Percentiles rank a stretch among this genome's conserved stretches.
These are phyloP conservation scores for Entomortierella beljakovae DNA, from an alignment of 192 early-diverging fungal species.

Conservation along the genomic window DNA sequence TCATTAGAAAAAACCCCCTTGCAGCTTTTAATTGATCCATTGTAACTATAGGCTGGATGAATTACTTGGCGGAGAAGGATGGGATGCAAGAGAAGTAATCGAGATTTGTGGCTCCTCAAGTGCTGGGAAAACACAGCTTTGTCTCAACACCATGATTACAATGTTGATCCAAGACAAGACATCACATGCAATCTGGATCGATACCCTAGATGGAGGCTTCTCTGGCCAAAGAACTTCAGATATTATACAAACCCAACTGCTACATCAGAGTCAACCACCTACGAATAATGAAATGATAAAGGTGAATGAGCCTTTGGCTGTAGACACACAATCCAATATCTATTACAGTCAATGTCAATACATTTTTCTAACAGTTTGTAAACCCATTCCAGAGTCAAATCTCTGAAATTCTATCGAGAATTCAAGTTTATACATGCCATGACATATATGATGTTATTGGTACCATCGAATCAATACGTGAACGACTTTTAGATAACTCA, in stretches of 20 bases:
- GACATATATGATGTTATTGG: conserved; percentile 29
- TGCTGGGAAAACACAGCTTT: conserved; percentile 31
- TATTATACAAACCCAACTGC: not conserved
- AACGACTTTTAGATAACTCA: not conserved
- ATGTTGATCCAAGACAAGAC: conserved; percentile 7
- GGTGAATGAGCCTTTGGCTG: not conserved
- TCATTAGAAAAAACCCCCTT: not conserved
- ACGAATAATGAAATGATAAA: not conserved
- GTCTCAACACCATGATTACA: conserved; percentile 14
- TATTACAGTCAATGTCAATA: too few species aligned
- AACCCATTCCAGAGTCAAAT: conserved; percentile 4
- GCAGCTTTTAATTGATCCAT: not conserved
- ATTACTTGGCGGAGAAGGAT: conserved; percentile 31
- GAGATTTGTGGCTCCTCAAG: conserved; percentile 29
- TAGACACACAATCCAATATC: not conserved
- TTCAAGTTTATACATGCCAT: conserved; percentile 25
- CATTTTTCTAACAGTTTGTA: too few species aligned
- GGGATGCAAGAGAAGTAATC: conserved; percentile 27
- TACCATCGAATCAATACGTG: conserved; percentile 8
- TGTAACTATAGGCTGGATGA: conserved; percentile 12
- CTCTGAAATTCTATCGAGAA: conserved; percentile 14
- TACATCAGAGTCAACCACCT: not conserved
- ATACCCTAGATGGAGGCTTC: conserved; percentile 28
- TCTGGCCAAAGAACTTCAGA: conserved; percentile 26
- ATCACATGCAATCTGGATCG: conserved; percentile 33